Percentiles rank a stretch among this genome's conserved stretches.
Conservation (phyloP, 192 early-diverging fungal genomes). For the Paraglomus brasilianum region DNA sequence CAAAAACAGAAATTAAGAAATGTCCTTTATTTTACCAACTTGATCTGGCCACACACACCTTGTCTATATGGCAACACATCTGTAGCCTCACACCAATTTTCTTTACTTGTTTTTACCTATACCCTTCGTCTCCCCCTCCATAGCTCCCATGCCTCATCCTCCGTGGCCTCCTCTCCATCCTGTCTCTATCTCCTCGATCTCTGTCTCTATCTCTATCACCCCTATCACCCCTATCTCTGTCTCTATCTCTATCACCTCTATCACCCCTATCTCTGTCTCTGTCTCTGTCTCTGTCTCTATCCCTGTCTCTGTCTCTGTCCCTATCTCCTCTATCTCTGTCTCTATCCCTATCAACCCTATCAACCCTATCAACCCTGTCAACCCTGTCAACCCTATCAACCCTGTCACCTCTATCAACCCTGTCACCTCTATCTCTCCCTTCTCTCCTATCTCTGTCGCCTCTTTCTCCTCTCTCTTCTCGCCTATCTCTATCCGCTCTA, state of each 20-base stretch:
- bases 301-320: not conserved
- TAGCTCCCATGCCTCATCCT: not conserved
- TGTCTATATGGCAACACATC: too few relatives aligned
- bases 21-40: not conserved
- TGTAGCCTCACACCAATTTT: not conserved
- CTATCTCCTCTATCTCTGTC: not conserved
- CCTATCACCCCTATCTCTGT: slow-evolving; percentile 8
- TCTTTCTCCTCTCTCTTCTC: not conserved
- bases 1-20: not conserved
- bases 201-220: not conserved
- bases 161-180: not conserved
- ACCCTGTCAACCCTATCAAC: not conserved
- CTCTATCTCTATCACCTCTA: not conserved
- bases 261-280: too few relatives aligned
- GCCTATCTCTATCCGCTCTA: not conserved
- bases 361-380: not conserved
- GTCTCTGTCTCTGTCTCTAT: slow-evolving; percentile 2
- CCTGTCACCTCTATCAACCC: not conserved
- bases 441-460: not conserved
- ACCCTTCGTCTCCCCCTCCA: not conserved
- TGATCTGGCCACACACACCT: not conserved
- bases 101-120: not conserved
- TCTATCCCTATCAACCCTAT: not conserved
- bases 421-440: not conserved
- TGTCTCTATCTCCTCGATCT: slow-evolving; percentile 2